Evolutionary conservation across 192 early-diverging fungal species (phyloP), one percentile per base, ranked within the genome.

Genomic region (Coemansia sp.): DNA sequence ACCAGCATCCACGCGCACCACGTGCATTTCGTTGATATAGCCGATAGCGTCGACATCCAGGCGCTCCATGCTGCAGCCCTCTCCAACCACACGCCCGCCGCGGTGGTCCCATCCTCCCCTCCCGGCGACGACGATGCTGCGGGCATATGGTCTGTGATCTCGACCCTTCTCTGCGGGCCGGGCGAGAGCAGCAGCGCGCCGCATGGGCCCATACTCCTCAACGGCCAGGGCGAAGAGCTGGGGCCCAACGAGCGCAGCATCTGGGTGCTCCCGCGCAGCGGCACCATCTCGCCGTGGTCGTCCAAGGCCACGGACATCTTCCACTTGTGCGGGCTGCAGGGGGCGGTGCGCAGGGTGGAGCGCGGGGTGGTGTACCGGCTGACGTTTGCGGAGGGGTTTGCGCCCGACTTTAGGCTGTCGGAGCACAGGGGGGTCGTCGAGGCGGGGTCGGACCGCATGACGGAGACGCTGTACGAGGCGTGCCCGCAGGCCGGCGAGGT

Each of bases 251-350:
- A 67, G 60, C 62, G 69, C 35, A 34, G 37, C 43, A 59, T 95
- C 35, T 74, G 89, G 71, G 92, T 98, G 34, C 73, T 97, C 55
- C 98, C 98, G 2, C 87, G 96, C 13, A 83, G 85, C 62, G 98
- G 98, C 26, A 99, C 96, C 23, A 99, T 99, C 66, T 95, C 94
- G 9, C 98, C 98, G 16, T 99, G 98, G 98, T 96, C 95, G 18
- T 95, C 94, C 57, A 99, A 99, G 86, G 98, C 98, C 2, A 98
- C 96, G 18, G 96, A 99, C 68, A 99, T 99, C 81, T 93, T 93
- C 14, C 85, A 87, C 33, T 88, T 92, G 43, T 99, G 96, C 80
- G 95, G 93, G 42, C 85, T 99, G 20, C 75, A 83, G 35, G 59
- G 74, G 14, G 63, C 80, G 50, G 91, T 98, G 50, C 74, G 84